Evolutionary conservation across 2,329 filamentous ascomycete genomes (phyloP), one percentile per base, ranked within the genome.

Genomic region (Ophiostoma australiae): DNA sequence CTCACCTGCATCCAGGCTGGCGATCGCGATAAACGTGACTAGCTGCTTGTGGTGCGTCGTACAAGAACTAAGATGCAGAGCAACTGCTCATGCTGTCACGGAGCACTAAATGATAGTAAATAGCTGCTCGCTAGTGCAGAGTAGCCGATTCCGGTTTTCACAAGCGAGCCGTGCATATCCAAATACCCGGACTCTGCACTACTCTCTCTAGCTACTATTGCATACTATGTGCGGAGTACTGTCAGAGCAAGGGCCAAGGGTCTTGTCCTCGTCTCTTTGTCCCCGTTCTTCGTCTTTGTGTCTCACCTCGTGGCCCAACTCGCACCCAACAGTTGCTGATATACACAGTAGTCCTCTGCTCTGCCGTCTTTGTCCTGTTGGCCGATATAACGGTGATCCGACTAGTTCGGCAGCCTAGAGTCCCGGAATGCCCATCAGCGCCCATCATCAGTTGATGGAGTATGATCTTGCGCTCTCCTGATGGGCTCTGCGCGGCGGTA

Each of bases 381-480:
- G 27, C 52, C 52, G 52, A 58, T 27, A 58, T 13, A 58, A 58
- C 52, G 52, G 52, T 27, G 52, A 58, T 58, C 52, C n/a, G 27
- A 48, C 27, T 31, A 31, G 27, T 31, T 31, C 44, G 44, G 13
- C 44, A 48, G 44, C 20, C 44, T n/a, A 48, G 44, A 17, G 39
- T 41, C 15, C 15, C 15, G 15, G 2, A 15, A n/a, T 48, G 44
- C 20, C 20, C 44, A 17, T 48, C 13, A n/a, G 2, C 13, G 52
- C 52, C 7, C 44, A 48, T 48, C 44, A 48, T 48, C 52, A 58
- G 52, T 58, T 23, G 48, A 58, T 58, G 10, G 52, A 27, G 52
- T 27, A 58, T 63, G 58, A 63, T 63, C 27, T 31, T 31, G 58
- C 58, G 58, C 52, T 55, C 44, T 48, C 41, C 27, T 52, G 17